Evolutionary conservation across 495 filamentous ascomycete species (phyloP), one percentile per base, ranked within the genome.

Genomic region (Lophiostoma macrostomum): DNA sequence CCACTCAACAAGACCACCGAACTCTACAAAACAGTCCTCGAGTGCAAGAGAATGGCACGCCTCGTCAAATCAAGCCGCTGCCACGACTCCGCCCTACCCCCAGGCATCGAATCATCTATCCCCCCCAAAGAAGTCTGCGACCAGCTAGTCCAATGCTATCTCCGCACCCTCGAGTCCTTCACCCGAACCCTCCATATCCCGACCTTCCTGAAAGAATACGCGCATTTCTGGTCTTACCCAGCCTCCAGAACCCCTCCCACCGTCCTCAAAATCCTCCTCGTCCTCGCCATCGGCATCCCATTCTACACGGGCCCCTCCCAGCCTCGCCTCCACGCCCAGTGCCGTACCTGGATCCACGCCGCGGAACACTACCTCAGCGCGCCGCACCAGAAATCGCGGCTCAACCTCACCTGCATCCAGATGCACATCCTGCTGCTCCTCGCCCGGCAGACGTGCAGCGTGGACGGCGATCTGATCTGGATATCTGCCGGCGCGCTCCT

Each of bases 141-240:
- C 31, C 47, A 58, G 29, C 34, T 51, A 5, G 47, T 52, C 5
- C 35, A 58, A 16, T 25, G 27, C 27, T 58, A 58, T 42, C 18
- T 52, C 12, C 48, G 47, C 4, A 51, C 47, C 18, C 41, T 39
- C 20, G 55, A 58, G 22, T 20, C 24, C 12, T 30, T 52, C 2
- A 52, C 40, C 48, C 28, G 55, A 4, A 29, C 53, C 12, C 55
- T 58, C 1, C 55, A 58, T 27, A 47, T 58, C 1, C 55, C 55
- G 1, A 39, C 48, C 11, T 58, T 58, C 34, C 29, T 20, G 14
- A 47, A 30, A n/a, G 55, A 58, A 25, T 58, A 58, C 25, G 37
- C 45, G 14, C 0, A 22, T 6, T 53, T 46, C 25, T 58, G 55
- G 55, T 20, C 24, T 4, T 41, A 46, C 20, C 22, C 55, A 14